These are phyloP conservation scores for Primulina huaijiensis DNA, from an alignment of 257 asterid genomes.

Conservation along the genomic window DNA sequence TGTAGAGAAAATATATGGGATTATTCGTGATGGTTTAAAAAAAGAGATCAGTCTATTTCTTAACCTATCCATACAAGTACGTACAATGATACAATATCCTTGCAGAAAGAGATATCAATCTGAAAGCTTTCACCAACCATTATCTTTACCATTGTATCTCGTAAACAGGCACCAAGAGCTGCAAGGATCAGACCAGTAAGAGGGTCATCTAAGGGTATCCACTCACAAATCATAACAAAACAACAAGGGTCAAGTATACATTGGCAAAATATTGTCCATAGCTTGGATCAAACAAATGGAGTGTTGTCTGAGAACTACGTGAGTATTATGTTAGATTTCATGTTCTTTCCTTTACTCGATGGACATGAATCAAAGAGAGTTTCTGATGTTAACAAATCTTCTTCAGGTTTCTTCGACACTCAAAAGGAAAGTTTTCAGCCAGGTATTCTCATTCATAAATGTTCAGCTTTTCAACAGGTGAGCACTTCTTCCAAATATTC, in stretches of 20 bases:
- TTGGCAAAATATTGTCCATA: constrained; percentile 73
- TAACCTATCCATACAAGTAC: constrained; percentile 80
- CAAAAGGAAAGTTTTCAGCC: constrained; percentile 78
- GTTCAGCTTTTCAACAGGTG: constrained; percentile 97
- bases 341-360: constrained; percentile 23
- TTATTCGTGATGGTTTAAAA: constrained; percentile 82
- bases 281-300: constrained; percentile 61
- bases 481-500: constrained; percentile 27
- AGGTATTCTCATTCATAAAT: constrained; percentile 89
- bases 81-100: constrained; percentile 27
- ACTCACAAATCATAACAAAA: constrained; percentile 53
- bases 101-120: constrained; percentile 8
- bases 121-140: constrained; percentile 5
- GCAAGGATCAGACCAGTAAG: constrained; percentile 68
- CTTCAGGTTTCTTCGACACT: constrained; percentile 64
- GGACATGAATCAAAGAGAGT: constrained; percentile 15
- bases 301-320: constrained; percentile 69
- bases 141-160: constrained; percentile 27
- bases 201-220: constrained; percentile 67
- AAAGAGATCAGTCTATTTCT: constrained; percentile 82
- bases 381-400: constrained; percentile 23
- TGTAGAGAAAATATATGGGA: constrained; percentile 85
- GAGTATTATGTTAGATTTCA: constrained; percentile 29
- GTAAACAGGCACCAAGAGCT: constrained; percentile 81
- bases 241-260: constrained; percentile 77